These are phyloP conservation scores for Babesia bigemina DNA, from an alignment of 169 alveolate genomes.

Conservation along the genomic window DNA sequence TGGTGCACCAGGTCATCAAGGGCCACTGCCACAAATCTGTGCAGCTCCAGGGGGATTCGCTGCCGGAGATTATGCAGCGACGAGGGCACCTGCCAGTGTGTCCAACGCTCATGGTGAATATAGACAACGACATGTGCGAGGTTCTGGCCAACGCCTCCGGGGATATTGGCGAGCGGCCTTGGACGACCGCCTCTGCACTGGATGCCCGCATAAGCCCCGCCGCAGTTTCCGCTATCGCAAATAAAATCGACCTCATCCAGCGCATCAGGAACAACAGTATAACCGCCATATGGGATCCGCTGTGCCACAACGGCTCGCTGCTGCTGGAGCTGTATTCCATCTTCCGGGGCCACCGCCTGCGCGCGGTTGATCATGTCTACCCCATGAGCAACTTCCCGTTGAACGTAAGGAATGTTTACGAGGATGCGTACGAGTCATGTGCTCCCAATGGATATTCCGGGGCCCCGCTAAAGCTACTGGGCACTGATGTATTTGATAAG, in stretches of 20 bases:
- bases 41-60: slow-evolving; percentile 63
- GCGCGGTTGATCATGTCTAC: slow-evolving; percentile 24
- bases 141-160: slow-evolving; percentile 70
- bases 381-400: slow-evolving; percentile 66
- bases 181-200: slow-evolving; percentile 27
- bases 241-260: slow-evolving; percentile 6
- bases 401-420: slow-evolving; percentile 1
- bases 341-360: slow-evolving; percentile 15
- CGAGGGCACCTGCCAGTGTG: slow-evolving; percentile 51
- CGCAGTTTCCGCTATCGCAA: slow-evolving; percentile 42
- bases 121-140: slow-evolving; percentile 57
- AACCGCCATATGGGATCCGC: slow-evolving; percentile 62
- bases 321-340: slow-evolving; percentile 55
- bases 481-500: slow-evolving; percentile 7
- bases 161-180: slow-evolving; percentile 50
- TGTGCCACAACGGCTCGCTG: slow-evolving; percentile 63
- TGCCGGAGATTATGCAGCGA: slow-evolving; percentile 46
- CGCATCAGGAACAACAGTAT: slow-evolving; percentile 7
- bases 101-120: slow-evolving; percentile 47
- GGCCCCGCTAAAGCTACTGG: neutral
- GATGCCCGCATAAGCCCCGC: slow-evolving; percentile 37
- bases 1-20: slow-evolving; percentile 54
- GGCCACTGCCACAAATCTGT: slow-evolving; percentile 48
- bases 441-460: neutral
- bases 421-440: neutral